Base-by-base conservation (phyloP, 768 basidiomycete genomes). In the Xerocomus brunneocitrinus region DNA sequence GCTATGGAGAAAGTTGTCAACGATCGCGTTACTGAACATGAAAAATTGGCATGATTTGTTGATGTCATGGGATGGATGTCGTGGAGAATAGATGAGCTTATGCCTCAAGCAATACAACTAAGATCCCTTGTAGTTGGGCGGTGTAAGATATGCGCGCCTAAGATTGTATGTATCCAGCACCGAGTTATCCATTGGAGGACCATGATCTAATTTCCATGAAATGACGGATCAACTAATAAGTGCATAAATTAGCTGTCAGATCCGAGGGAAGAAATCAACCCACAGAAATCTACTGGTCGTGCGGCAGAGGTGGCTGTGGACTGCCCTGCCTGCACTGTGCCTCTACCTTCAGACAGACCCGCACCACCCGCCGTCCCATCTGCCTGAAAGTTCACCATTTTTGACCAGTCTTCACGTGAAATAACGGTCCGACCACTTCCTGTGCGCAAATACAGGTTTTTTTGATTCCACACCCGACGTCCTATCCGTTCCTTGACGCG, bases 1-100 rank as follows among this genome's bases (percentile, higher is more conserved):
- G 93, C 90, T 2, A 91, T 98, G 84, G 83, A 86, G 49, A 82
- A 75, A 54, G 87, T 89, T 25, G 81, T 97, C 16, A 63, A 70
- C 41, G 79, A 82, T 42, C 81, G 84, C 43, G 74, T 72, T 1
- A 71, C 70, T 22, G 83, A 86, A 53, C 72, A 78, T 14, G 76
- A 77, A 56, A 78, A 73, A 28, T 60, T 88, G 52, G 63, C 58
- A 16, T 69, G 69, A 52, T 51, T 39, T 35, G 34, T 45, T n/a
- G 19, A 40, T 5, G 32, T 24, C 16, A 50, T 30, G 30, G 16
- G 35, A 47, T 31, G 14, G 25, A 43, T 41, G n/a, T 36, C 28
- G 9, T 44, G 24, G 31, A 49, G 13, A 30, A 31, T 35, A 46
- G 19, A 42, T 28, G 19, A 41, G 43, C n/a, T 52, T 41, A 28